These are phyloP conservation scores for Ogataea wickerhamii DNA, from an alignment of 805 yeast genomes.

Conservation along the genomic window DNA sequence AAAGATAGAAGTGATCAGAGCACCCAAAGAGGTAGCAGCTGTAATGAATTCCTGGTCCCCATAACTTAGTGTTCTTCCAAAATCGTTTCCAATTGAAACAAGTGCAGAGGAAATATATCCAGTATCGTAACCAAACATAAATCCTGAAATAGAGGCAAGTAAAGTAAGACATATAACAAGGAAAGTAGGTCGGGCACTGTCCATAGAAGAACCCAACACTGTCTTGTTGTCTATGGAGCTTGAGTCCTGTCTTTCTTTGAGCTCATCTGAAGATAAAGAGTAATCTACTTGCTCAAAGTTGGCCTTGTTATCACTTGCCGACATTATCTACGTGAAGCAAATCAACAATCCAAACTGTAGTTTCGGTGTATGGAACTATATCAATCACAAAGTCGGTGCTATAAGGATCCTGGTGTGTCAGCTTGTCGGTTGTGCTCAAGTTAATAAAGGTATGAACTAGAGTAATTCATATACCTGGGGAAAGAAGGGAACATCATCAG, in stretches of 20 bases:
- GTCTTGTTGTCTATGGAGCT: background rate
- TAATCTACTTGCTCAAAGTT: background rate
- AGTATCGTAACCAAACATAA: constrained; percentile 96
- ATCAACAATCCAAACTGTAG: background rate
- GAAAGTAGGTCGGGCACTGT: constrained; percentile 52
- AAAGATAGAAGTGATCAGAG: constrained; percentile 68
- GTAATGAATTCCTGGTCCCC: constrained; percentile 90
- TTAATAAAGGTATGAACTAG: too few relatives aligned
- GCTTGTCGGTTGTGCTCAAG: too few relatives aligned
- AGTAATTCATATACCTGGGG: too few relatives aligned
- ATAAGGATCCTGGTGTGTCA: too few relatives aligned
- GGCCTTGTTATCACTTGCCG: background rate
- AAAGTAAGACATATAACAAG: constrained; percentile 67
- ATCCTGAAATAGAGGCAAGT: constrained; percentile 87
- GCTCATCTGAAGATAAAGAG: background rate
- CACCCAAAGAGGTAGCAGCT: constrained; percentile 93
- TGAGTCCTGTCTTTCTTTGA: constrained; percentile 2
- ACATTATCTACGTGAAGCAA: background rate
- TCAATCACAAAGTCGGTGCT: too few relatives aligned
- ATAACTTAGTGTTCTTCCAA: constrained; percentile 56
- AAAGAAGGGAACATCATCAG: too few relatives aligned
- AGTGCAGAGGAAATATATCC: constrained; percentile 95
- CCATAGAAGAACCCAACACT: constrained; percentile 22
- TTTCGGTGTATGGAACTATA: too few relatives aligned
- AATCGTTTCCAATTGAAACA: constrained; percentile 77